Evolutionary conservation across 1,284 basidiomycete genomes (phyloP), one percentile per base, ranked within the genome.

Genomic region (Inonotus hispidus): DNA sequence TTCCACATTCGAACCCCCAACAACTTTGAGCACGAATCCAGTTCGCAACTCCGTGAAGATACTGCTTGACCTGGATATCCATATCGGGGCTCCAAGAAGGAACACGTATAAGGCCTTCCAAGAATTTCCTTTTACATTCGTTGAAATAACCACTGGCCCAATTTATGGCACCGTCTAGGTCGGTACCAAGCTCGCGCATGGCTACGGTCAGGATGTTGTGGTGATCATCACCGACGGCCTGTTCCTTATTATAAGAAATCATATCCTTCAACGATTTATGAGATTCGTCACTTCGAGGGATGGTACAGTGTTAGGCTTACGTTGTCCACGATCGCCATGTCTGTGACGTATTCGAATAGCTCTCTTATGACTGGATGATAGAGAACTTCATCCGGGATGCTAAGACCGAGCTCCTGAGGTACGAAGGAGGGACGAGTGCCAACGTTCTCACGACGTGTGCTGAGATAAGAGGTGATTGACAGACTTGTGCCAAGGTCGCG

Each of bases 371-470:
- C 68, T 5, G 79, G 79, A 69, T 85, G 76, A 16, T 80, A 75
- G 64, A 77, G 77, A 37, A 85, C 79, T 62, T 71, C 75, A 49
- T 83, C 79, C 0, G 84, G 83, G 35, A 85, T 69, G 64, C 84
- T 81, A 54, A 85, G 32, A 1, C 37, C 76, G 32, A 66, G 78
- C 73, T 84, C 82, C 52, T 83, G 81, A 5, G 83, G 69, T n/a
- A 76, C 82, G 73, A 79, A 84, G 65, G 79, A 82, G 16, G 84
- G 81, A 65, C 82, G 83, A 68, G 82, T 82, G 1, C 80, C 84
- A 71, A 71, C 76, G 25, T 82, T 85, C 63, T 85, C 80, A 47
- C 83, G 74, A 39, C 84, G 76, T 41, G 82, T 68, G 60, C 78
- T 75, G 65, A 85, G 82, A 63, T 83, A 86, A 3, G 80, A 78